Conservation (phyloP, 805 yeast species). For the Sugiyamaella boreocaroliniensis region DNA sequence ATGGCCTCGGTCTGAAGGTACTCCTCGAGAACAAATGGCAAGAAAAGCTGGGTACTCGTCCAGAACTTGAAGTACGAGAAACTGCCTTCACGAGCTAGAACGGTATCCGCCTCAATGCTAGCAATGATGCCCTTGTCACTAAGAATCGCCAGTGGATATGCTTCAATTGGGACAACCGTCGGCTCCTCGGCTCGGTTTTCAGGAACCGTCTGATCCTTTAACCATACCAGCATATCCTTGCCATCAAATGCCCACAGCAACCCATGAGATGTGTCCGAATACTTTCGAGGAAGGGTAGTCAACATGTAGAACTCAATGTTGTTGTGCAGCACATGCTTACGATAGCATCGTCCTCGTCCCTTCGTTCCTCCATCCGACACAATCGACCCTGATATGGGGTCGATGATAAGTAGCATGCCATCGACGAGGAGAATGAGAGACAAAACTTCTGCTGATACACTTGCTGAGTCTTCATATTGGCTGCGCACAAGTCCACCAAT, state of each 20-base stretch:
- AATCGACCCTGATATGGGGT: conserved; percentile 9
- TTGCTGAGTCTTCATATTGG: conserved; percentile 6
- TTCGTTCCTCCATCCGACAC: neutral
- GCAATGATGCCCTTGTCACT: conserved; percentile 43
- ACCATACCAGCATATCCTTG: conserved; percentile 26
- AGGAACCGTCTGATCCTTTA: conserved; percentile 9
- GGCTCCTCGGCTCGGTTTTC: conserved; percentile 11
- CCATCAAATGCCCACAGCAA: conserved; percentile 40
- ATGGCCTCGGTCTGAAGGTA: conserved; percentile 14
- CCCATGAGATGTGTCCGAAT: conserved; percentile 13
- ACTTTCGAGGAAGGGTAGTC: neutral
- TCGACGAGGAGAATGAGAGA: conserved; percentile 31
- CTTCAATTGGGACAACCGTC: conserved; percentile 31
- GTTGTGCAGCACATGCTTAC: conserved; percentile 27
- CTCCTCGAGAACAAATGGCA: conserved; percentile 29
- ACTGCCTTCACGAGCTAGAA: conserved; percentile 28
- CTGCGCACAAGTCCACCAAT: conserved; percentile 23
- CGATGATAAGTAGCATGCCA: conserved; percentile 31
- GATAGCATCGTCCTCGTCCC: conserved; percentile 13
- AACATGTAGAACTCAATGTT: conserved; percentile 34
- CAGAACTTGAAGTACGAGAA: conserved; percentile 29
- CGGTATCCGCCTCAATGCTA: conserved; percentile 43
- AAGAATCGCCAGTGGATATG: conserved; percentile 46
- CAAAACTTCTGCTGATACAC: neutral
- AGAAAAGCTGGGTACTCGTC: conserved; percentile 29